Base-by-base conservation (phyloP, 177 flowering plant species). In the Vitis hybrid region DNA sequence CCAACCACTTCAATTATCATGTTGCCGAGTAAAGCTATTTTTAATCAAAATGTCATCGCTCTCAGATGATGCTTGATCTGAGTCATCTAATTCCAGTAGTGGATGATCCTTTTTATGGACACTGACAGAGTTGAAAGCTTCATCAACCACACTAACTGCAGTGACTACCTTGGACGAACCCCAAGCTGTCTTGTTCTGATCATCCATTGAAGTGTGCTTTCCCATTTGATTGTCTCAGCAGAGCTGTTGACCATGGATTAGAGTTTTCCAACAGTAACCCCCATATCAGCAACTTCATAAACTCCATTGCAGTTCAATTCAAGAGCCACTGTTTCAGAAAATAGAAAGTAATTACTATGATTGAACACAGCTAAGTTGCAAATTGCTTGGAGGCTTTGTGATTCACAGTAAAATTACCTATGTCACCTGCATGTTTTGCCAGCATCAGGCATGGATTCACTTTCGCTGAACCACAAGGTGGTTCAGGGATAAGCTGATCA, bases 51-150 rank as follows among this genome's bases (percentile, higher is more conserved):
- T 70, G 58, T 73, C 82, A 57, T 74, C 70, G 71, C 74, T 75
- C 66, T 72, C 80, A 67, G 82, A 70, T 65, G 72, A 68, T 48
- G 48, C 64, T 72, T 62, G 5, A 61, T 78, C 80, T 59, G 54
- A 69, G n/a, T 73, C 76, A 62, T 79, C 76, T 56, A 70, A 56
- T 66, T 63, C 82, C 60, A 65, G 10, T 9, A 68, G 57, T 71
- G 61, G 26, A 69, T 56, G 61, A 65, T 50, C 34, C 13, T 48
- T 64, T 45, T 56, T 52, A 52, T 58, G 72, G 66, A 23, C 57
- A 61, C 19, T 55, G 70, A 50, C 70, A 73, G 75, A 66, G 72
- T 59, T 64, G 65, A 14, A 48, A 56, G 78, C 72, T 73, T 69
- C 74, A 61, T 65, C 68, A 65, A 15, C 66, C 19, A 5, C 15